Conservation (phyloP, 108 stramenopile species). For the Nannochloropsis gaditana region DNA sequence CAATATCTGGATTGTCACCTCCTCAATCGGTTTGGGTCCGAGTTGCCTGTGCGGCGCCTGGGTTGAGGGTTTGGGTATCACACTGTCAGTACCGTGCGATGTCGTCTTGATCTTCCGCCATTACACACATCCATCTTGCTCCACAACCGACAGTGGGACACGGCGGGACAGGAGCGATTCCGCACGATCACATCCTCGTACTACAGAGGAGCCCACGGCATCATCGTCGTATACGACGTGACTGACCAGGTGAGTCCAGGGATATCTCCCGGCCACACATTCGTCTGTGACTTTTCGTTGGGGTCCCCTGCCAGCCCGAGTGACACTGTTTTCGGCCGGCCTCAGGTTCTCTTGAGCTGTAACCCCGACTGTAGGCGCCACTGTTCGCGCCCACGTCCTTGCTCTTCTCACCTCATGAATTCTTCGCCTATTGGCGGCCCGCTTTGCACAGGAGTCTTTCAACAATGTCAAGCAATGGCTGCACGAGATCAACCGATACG, state of each 20-base stretch:
- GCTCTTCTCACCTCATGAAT: background rate
- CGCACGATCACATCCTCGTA: constrained; percentile 78
- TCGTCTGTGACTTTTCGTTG: too few species aligned
- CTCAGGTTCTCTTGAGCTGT: background rate
- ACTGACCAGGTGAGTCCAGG: constrained; percentile 45
- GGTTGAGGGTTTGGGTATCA: too few species aligned
- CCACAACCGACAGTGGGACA: constrained; percentile 59
- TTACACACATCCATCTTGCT: background rate
- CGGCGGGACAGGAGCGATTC: constrained; percentile 84
- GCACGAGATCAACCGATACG: constrained; percentile 97
- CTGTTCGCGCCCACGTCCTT: background rate
- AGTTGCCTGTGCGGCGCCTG: background rate
- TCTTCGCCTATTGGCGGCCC: background rate
- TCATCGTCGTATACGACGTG: constrained; percentile 96
- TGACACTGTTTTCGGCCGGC: too few species aligned
- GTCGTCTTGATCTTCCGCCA: too few species aligned
- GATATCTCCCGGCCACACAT: too few species aligned
- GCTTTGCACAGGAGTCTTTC: constrained; percentile 76
- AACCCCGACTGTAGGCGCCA: background rate
- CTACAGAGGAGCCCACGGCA: constrained; percentile 89
- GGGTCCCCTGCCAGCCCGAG: too few species aligned
- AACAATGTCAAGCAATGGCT: constrained; percentile 98
- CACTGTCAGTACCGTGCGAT: too few species aligned
- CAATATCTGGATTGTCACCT: too few species aligned
- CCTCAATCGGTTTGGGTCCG: too few species aligned